Evolutionary conservation across 768 basidiomycete species (phyloP).

Genomic region (Lyophyllum shimeji): DNA sequence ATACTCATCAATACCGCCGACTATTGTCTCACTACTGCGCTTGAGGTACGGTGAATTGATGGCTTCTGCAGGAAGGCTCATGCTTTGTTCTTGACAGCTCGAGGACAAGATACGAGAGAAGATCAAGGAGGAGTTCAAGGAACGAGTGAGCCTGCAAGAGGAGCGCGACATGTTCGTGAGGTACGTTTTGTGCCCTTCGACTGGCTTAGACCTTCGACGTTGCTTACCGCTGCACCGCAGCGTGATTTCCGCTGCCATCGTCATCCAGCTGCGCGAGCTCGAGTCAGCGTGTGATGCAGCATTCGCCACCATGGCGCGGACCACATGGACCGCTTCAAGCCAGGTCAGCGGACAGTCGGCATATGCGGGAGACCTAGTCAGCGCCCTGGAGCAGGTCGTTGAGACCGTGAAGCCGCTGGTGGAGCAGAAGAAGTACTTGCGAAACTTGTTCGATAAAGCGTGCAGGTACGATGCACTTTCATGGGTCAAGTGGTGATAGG

Average conservation of each 20-base stretch:
- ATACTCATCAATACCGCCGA: constrained; percentile 96
- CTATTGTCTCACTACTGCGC: constrained; percentile 90
- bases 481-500: not conserved
- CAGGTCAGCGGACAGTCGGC: constrained; percentile 87
- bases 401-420: constrained; percentile 78
- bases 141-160: constrained; percentile 76
- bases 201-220: not conserved
- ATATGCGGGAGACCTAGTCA: constrained; percentile 77
- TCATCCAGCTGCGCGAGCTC: constrained; percentile 78
- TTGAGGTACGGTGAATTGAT: constrained; percentile 54
- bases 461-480: constrained; percentile 62
- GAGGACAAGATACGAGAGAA: constrained; percentile 90
- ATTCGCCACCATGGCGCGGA: constrained; percentile 73
- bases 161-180: constrained; percentile 90
- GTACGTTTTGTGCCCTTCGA: constrained; percentile 41
- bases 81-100: constrained; percentile 47
- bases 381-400: constrained; percentile 71
- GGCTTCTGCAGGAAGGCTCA: not conserved
- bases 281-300: constrained; percentile 81
- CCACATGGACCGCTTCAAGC: constrained; percentile 74
- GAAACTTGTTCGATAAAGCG: constrained; percentile 93
- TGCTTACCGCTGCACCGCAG: constrained; percentile 36
- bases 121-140: constrained; percentile 72
- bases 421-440: constrained; percentile 92
- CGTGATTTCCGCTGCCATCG: constrained; percentile 82